These are phyloP conservation scores for Zostera marina DNA, from an alignment of 116 monocot genomes.

Conservation along the genomic window DNA sequence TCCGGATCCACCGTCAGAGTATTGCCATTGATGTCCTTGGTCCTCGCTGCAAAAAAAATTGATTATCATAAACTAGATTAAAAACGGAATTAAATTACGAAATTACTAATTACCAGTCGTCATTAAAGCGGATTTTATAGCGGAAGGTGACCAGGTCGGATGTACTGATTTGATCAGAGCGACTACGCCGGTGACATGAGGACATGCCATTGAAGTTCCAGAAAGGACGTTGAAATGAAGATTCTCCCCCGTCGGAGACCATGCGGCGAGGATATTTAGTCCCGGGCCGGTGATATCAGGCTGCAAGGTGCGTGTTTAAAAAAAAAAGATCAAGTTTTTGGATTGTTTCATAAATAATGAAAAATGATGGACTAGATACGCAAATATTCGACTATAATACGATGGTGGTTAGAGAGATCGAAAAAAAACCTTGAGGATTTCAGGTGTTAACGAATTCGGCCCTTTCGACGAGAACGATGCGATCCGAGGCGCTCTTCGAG, in stretches of 20 bases:
- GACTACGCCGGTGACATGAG: slow-evolving; percentile 66
- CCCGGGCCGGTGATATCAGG: slow-evolving; percentile 81
- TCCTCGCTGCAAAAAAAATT: slow-evolving; percentile 28
- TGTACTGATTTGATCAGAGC: slow-evolving; percentile 62
- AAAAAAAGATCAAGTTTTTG: too few species aligned
- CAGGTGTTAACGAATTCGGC: slow-evolving; percentile 61
- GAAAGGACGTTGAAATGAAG: slow-evolving; percentile 61
- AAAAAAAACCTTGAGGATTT: slow-evolving; percentile 47
- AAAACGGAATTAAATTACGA: too few species aligned
- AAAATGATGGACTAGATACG: too few species aligned
- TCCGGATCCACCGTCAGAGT: slow-evolving; percentile 42
- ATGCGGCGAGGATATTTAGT: slow-evolving; percentile 82
- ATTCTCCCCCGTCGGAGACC: slow-evolving; percentile 57
- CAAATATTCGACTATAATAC: too few species aligned
- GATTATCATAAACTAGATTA: neutral
- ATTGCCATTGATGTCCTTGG: slow-evolving; percentile 36
- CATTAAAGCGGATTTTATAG: slow-evolving; percentile 84
- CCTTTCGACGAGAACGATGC: slow-evolving; percentile 78
- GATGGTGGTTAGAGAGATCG: neutral
- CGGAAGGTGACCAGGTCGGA: slow-evolving; percentile 80
- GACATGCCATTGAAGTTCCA: slow-evolving; percentile 94
- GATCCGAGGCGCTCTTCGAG: slow-evolving; percentile 37
- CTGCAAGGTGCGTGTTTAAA: slow-evolving; percentile 18
- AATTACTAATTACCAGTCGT: slow-evolving; percentile 42
- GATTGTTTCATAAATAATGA: too few species aligned